phyloP scores from a whole-genome alignment of 768 basidiomycete genomes.

The Collybia sp. region DNA sequence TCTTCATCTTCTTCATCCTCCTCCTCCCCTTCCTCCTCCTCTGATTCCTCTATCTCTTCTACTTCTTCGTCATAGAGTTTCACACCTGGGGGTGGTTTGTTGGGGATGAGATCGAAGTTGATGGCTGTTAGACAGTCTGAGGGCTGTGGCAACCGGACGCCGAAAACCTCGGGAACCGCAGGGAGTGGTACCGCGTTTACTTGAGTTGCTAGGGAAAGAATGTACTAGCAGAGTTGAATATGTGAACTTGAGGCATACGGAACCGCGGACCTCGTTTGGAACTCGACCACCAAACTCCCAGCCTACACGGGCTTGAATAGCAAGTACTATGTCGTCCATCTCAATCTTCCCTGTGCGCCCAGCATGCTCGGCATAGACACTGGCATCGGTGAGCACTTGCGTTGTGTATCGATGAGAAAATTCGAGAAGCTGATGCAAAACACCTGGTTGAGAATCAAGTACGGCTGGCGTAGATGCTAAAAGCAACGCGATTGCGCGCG shows the following conservation, averaged over 20 bases:
- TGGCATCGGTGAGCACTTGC: slow-evolving; percentile 80
- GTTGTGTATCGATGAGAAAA: slow-evolving; percentile 82
- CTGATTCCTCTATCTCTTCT: slow-evolving; percentile 78
- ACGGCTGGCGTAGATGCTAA: slow-evolving; percentile 81
- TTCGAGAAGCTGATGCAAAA: slow-evolving; percentile 83
- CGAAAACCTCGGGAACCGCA: slow-evolving; percentile 84
- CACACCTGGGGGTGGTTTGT: slow-evolving; percentile 74
- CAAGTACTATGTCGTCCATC: slow-evolving; percentile 76
- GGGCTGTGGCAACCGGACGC: slow-evolving; percentile 70
- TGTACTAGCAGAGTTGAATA: slow-evolving; percentile 41
- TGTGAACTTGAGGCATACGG: too few relatives aligned
- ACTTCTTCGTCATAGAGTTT: slow-evolving; percentile 77
- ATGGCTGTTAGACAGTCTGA: slow-evolving; percentile 73
- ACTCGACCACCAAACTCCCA: slow-evolving; percentile 91
- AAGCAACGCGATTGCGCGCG: slow-evolving; percentile 77
- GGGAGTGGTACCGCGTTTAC: slow-evolving; percentile 80
- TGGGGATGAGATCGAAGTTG: slow-evolving; percentile 85
- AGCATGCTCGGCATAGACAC: slow-evolving; percentile 85
- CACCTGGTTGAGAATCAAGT: slow-evolving; percentile 82
- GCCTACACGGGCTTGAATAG: slow-evolving; percentile 84
- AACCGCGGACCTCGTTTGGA: slow-evolving; percentile 72
- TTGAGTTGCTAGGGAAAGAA: slow-evolving; percentile 75
- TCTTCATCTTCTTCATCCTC: slow-evolving; percentile 37
- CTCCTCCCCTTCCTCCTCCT: slow-evolving; percentile 50
- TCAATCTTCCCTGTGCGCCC: slow-evolving; percentile 75